A percentile compares a stretch with the other conserved stretches of the same genome.
Conservation (phyloP, 805 yeast genomes). For the Zygosaccharomyces bailii region DNA sequence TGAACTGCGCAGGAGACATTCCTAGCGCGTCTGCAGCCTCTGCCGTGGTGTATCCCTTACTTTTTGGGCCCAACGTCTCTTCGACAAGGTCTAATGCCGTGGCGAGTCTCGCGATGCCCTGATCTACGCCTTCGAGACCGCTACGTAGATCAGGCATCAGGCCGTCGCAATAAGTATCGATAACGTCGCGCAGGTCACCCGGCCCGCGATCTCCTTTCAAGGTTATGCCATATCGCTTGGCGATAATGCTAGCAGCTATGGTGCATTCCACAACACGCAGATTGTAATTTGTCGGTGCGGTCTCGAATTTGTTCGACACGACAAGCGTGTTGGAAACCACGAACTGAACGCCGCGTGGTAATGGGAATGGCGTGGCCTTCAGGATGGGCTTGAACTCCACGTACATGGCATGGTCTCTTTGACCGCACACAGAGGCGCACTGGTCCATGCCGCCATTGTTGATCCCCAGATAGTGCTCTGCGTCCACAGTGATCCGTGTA, state of each 20-base stretch:
- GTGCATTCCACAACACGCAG: slow-evolving; percentile 70
- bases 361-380: slow-evolving; percentile 49
- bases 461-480: slow-evolving; percentile 70
- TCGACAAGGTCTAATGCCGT: slow-evolving; percentile 46
- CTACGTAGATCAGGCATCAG: too few relatives aligned
- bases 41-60: slow-evolving; percentile 49
- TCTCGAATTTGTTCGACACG: slow-evolving; percentile 61
- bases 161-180: slow-evolving; percentile 46
- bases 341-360: slow-evolving; percentile 51
- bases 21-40: slow-evolving; percentile 47
- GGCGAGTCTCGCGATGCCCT: slow-evolving; percentile 34
- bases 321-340: slow-evolving; percentile 63
- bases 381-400: slow-evolving; percentile 61
- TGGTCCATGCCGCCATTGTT: slow-evolving; percentile 83
- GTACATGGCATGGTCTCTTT: slow-evolving; percentile 51
- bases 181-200: slow-evolving; percentile 63
- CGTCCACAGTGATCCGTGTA: slow-evolving; percentile 57
- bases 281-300: slow-evolving; percentile 68
- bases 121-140: too few relatives aligned
- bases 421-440: slow-evolving; percentile 66
- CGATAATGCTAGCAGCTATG: slow-evolving; percentile 60
- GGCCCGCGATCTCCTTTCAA: slow-evolving; percentile 28
- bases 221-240: slow-evolving; percentile 43
- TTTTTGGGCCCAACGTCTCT: slow-evolving; percentile 37
- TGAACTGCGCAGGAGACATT: slow-evolving; percentile 42